Conservation (phyloP, 352 stramenopile genomes). For the Lagenidium sp. region DNA sequence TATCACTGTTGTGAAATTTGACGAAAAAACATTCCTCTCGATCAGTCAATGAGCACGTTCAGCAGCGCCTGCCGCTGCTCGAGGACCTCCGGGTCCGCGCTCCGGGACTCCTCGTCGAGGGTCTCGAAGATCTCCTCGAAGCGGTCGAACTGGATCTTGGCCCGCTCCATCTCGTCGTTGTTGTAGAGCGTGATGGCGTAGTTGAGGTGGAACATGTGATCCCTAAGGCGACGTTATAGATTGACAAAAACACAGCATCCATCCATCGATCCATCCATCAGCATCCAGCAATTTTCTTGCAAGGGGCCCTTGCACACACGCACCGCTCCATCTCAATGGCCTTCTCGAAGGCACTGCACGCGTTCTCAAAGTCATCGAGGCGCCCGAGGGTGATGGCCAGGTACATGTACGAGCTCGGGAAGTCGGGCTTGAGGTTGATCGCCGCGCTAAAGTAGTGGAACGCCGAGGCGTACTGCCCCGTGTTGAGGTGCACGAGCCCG, state of each 20-base stretch:
- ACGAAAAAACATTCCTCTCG: no score
- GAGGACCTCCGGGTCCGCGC: conserved; percentile 52
- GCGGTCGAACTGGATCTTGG: conserved; percentile 73
- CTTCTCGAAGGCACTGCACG: conserved; percentile 89
- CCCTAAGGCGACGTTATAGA: no score
- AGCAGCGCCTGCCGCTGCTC: conserved; percentile 69
- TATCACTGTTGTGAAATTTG: no score
- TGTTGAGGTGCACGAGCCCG: conserved; percentile 90
- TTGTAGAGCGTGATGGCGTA: conserved; percentile 87
- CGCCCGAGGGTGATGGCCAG: conserved; percentile 84
- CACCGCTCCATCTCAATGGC: conserved; percentile 84
- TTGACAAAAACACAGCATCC: no score
- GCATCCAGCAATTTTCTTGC: no score
- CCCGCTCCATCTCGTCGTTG: conserved; percentile 84
- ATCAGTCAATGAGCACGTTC: conserved; percentile 52
- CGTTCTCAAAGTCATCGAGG: conserved; percentile 91
- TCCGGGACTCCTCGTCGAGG: conserved; percentile 60
- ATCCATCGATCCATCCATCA: no score
- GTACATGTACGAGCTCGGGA: conserved; percentile 90
- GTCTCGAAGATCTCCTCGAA: conserved; percentile 79
- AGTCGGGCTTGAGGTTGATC: conserved; percentile 86
- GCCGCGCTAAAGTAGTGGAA: conserved; percentile 91
- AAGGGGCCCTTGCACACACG: no score
- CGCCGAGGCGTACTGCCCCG: conserved; percentile 87
- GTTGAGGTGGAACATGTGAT: conserved; percentile 85